Evolutionary conservation across 768 basidiomycete species (phyloP), one percentile per base, ranked within the genome.

Genomic region (Termitomyces heimii): DNA sequence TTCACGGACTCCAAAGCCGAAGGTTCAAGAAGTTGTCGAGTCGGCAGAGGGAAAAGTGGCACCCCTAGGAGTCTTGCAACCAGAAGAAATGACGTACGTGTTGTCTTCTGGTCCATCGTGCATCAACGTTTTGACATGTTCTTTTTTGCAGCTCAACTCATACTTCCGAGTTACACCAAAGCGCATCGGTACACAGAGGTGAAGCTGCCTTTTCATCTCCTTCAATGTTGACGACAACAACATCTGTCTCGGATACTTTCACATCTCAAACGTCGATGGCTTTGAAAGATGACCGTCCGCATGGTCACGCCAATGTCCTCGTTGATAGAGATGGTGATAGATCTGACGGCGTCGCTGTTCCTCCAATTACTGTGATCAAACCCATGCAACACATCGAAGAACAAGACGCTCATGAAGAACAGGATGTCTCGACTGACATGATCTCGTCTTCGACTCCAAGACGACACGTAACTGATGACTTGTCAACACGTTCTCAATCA

Each of bases 161-260:
- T 37, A 53, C 42, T 24, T 54, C 64, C 5, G 57, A 59, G 39
- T 31, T 67, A 28, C 58, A 54, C 20, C 56, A 65, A 13, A 61
- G 57, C 46, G 70, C 68, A 62, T 66, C 74, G 24, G 59, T 66
- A 39, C 79, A 80, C 65, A 66, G 75, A 62, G 72, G 88, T 42
- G 88, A 91, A 75, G 86, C 84, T 54, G 89, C 88, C 6, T 86
- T 85, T 64, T 73, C 82, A 50, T 82, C 66, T 63, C 64, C 50
- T 59, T 61, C 64, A 22, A 66, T 67, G 43, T 65, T 66, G 34
- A 57, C 62, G 26, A 44, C 49, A 45, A 58, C 59, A 49, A 24
- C 56, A 7, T 57, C 60, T 45, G 54, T 56, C 34, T 50, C 57
- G 53, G 59, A 60, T 16, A 52, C 35, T 31, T 13, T 51, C 45